Evolutionary conservation across 2,329 filamentous ascomycete species (phyloP), one percentile per base, ranked within the genome.

Genomic region (Cladorrhinum sp.): DNA sequence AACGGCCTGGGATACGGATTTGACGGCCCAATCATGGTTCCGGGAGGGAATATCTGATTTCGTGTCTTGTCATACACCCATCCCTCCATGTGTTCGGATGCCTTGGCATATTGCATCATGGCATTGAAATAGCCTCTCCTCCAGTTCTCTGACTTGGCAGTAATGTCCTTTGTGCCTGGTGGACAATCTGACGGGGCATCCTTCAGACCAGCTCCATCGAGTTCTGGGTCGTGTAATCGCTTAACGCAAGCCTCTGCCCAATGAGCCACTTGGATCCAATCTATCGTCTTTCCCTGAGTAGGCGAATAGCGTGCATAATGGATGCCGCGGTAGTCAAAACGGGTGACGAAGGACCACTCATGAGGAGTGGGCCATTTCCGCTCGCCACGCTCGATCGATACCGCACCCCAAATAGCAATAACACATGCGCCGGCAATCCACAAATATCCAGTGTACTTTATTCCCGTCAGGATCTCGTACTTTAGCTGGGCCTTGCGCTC

Each of bases 61-160:
- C 86, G 81, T 8, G 82, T 87, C 50, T 76, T 85, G 73, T 96
- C 92, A 49, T 82, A 80, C 16, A 96, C 80, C 82, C 88, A 92
- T 53, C 89, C 89, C 65, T 96, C 91, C 23, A 96, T 77, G 67
- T 93, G 86, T 75, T 97, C 93, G 3, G 92, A 87, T 0, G 88
- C 86, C 66, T 85, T 85, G 0, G 89, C 93, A 62, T 86, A 85
- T 10, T 88, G 82, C 85, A 97, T 91, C 52, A 97, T 76, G 2
- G 87, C 83, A 69, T 96, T 86, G 70, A 89, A 92, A 75, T 98
- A 98, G 1, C 92, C 92, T 59, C 91, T 82, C 68, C 89, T 81
- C 94, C 93, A 98, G 55, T 88, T 81, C 74, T 96, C 91, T 64
- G 86, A 88, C 78, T 92, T 96, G 6, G 76, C 81, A 1, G 84